Conservation (phyloP, 768 basidiomycete genomes). For the Clitopilus passeckerianus region DNA sequence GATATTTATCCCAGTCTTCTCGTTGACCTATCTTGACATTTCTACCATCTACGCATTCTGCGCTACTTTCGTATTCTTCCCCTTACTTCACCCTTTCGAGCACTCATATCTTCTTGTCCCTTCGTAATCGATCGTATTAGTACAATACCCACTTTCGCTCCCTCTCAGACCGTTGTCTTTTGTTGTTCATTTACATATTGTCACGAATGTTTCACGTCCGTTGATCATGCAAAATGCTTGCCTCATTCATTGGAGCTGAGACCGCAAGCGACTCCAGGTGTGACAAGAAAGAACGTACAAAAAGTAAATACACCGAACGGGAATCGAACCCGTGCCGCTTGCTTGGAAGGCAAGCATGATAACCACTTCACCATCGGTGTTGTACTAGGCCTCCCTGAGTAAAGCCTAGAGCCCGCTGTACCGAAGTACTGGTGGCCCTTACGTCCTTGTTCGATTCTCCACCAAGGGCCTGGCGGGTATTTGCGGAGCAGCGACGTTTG, state of each 20-base stretch:
- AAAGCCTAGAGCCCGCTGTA: no score
- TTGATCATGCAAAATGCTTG: not conserved
- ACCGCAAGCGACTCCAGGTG: no score
- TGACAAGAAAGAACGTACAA: no score
- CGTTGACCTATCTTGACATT: not conserved
- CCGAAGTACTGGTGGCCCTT: no score
- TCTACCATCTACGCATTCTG: not conserved
- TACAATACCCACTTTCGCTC: constrained; percentile 1
- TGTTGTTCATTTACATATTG: not conserved
- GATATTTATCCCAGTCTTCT: not conserved
- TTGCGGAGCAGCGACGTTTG: no score
- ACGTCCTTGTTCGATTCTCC: no score
- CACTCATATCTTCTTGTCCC: not conserved
- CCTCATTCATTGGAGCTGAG: no score
- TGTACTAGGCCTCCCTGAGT: not conserved
- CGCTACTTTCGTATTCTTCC: not conserved
- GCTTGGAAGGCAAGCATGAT: constrained; percentile 85
- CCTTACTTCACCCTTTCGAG: not conserved
- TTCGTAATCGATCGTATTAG: not conserved
- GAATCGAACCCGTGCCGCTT: constrained; percentile 16
- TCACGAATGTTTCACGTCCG: not conserved
- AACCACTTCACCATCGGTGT: constrained; percentile 76
- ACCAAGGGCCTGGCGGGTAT: no score
- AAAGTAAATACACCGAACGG: constrained; percentile 9
- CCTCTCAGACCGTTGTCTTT: not conserved